Base-by-base conservation (phyloP, 345 rosid genomes). In the Reutealis trisperma region DNA sequence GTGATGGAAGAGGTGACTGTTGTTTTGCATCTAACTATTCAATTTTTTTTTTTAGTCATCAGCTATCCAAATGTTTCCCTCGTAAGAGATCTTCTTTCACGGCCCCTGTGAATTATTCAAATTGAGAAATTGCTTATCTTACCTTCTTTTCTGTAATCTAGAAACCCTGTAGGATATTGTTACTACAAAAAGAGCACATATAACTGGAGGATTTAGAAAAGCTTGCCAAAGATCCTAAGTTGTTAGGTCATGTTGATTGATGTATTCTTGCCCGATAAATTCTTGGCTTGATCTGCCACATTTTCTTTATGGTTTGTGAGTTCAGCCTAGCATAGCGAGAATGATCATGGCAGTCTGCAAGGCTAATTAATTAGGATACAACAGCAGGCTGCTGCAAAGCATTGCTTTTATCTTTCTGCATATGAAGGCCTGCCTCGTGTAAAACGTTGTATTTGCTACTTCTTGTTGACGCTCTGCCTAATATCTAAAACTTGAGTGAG, bases 1-100 rank as follows among this genome's bases (percentile, higher is more conserved):
- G 97, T 93, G 44, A 93, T 96, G 98, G 96, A 91, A 85, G 89
- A 93, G 93, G 99, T 92, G 59, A 79, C 52, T 63, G 64, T 10
- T 63, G 51, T 66, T 70, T 59, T 2, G n/a, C 27, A 19, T 15
- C 21, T 63, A 30, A 19, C 7, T 51, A 21, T 6, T 61, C 10
- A 44, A 45, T 16, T 49, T 45, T 69, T 37, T 34, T 0, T 11
- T n/a, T n/a, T 3, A 42, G 11, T 55, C 30, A 27, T 27, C 51
- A 58, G 75, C 34, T 34, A 59, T 37, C 5, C n/a, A 30, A 61
- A 61, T 5, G 1, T 61, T 61, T 61, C 18, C 65, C 12, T 12
- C 5, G 0, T 2, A 59, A 25, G n/a, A 9, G 21, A 32, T 65
- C 24, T 65, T 19, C 45, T 37, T 65, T 41, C 44, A 19, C 0